Conservation (phyloP, 2,329 filamentous ascomycete genomes). For the Zymoseptoria passerinii region DNA sequence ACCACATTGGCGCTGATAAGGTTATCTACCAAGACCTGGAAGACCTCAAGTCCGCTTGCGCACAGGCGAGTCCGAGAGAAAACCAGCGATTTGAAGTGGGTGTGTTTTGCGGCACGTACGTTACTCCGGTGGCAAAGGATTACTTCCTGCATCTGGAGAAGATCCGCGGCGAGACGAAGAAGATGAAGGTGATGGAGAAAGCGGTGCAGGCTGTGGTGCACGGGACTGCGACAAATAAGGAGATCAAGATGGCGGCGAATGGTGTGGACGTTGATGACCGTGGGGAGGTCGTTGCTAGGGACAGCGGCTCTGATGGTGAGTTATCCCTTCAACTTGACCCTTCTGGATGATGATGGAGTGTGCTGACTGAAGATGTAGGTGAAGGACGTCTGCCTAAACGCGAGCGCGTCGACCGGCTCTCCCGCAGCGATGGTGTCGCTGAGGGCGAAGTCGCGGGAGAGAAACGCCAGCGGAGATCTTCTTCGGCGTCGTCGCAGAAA, state of each 20-base stretch:
- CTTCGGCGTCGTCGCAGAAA: not conserved
- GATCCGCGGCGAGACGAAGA: slow-evolving; percentile 61
- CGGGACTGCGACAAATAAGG: slow-evolving; percentile 51
- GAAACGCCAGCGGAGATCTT: not conserved
- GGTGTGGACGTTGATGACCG: slow-evolving; percentile 50
- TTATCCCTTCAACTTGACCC: not conserved
- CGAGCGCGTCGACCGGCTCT: slow-evolving; percentile 32
- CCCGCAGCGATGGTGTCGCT: slow-evolving; percentile 32
- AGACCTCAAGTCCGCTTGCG: slow-evolving; percentile 73
- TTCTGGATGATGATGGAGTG: slow-evolving; percentile 13
- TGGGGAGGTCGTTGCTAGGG: slow-evolving; percentile 50
- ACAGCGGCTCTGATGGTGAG: slow-evolving; percentile 22
- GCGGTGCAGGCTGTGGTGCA: slow-evolving; percentile 58
- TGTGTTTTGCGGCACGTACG: slow-evolving; percentile 82
- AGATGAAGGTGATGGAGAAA: slow-evolving; percentile 57
- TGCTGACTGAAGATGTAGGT: slow-evolving; percentile 8
- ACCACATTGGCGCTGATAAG: slow-evolving; percentile 63
- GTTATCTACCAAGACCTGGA: slow-evolving; percentile 70
- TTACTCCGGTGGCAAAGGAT: slow-evolving; percentile 66
- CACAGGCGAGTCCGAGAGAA: slow-evolving; percentile 56
- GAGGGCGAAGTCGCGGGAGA: not conserved
- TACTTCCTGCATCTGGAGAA: slow-evolving; percentile 77
- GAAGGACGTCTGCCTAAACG: slow-evolving; percentile 17
- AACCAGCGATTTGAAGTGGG: slow-evolving; percentile 73
- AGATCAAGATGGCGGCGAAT: slow-evolving; percentile 55